A percentile compares a stretch with the other conserved stretches of the same genome.
Evolutionary conservation across 2,329 filamentous ascomycete genomes (phyloP).

Genomic region (Ceratocystis cacaofunesta): DNA sequence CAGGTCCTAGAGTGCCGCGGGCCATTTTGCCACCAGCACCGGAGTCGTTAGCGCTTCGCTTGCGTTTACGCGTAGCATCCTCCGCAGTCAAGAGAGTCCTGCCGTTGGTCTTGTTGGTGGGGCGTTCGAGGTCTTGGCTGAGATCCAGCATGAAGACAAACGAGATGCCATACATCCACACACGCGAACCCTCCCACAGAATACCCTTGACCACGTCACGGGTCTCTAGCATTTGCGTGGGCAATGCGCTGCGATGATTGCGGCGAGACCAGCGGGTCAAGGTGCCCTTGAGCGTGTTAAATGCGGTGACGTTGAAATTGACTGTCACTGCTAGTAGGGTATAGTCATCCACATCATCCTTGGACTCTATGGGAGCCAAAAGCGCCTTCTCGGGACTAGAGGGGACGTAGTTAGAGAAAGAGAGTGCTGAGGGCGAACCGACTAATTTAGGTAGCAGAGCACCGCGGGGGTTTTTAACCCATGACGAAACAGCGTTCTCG

Average conservation of each 20-base stretch:
- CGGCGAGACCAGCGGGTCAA: constrained; percentile 75
- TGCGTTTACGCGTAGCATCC: constrained; percentile 36
- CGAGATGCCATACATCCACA: constrained; percentile 76
- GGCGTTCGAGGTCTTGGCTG: constrained; percentile 46
- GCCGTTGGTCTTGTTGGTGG: constrained; percentile 18
- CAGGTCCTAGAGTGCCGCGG: constrained; percentile 31
- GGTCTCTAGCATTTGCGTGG: constrained; percentile 55
- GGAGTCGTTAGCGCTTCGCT: constrained; percentile 33
- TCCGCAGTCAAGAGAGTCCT: constrained; percentile 19
- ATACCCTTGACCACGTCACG: constrained; percentile 71
- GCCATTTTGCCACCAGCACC: constrained; percentile 41
- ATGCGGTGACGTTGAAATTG: constrained; percentile 51
- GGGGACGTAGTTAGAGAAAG: constrained; percentile 44
- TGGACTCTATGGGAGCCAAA: constrained; percentile 18
- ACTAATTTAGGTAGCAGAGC: constrained; percentile 54
- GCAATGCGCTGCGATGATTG: constrained; percentile 63
- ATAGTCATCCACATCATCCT: constrained; percentile 31
- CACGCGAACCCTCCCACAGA: constrained; percentile 62
- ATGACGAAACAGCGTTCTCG: constrained; percentile 35
- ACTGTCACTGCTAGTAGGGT: constrained; percentile 39
- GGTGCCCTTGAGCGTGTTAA: constrained; percentile 62
- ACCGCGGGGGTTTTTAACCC: constrained; percentile 59
- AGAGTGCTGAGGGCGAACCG: constrained; percentile 49
- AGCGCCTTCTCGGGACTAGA: constrained; percentile 19
- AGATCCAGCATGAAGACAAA: constrained; percentile 92